Base-by-base conservation (phyloP, 164 flowering plant species). In the Tetracentron sinense region DNA sequence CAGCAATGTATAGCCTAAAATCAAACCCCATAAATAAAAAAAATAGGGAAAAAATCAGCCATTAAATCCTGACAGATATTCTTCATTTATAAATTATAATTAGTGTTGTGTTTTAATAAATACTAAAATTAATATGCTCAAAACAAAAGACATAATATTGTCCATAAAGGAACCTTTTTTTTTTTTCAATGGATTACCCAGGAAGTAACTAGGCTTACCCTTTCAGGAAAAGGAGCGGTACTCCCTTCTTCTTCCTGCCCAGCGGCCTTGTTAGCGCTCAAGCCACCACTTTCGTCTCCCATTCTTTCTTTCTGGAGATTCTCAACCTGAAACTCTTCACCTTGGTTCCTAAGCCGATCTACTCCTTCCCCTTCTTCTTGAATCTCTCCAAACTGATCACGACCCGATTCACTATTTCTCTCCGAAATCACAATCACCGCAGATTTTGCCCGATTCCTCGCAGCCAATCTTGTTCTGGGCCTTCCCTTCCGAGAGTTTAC, bases 221-320 rank as follows among this genome's bases (percentile, higher is more conserved):
- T 82, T 23, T 89, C 96, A 5, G 96, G 92, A 31, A 87, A 87
- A 30, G 92, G 92, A 14, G 88, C 74, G 11, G 86, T 81, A 33
- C 62, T 83, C 29, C 84, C 90, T 71, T 85, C 89, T 48, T 88
- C 92, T 60, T 88, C 91, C 64, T 76, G 79, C 7, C 82, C 89
- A 31, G 56, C 81, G 57, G 74, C 89, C 74, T 83, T 87, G 60
- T 85, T 87, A 38, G 89, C 85, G 63, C 90, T 86, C 74, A 85
- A 70, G 10, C 93, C 92, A 17, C 92, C 90, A 48, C 88, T 85
- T 19, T 79, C 85, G 49, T 81, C 87, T 5, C 57, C 85, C 85
- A 81, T 78, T 64, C 27, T 64, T 12, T 42, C 79, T 27, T 69
- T 61, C 53, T 44, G 44, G 17, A 23, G 48, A 53, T 56, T 47